Evolutionary conservation across 306 rosid genomes (phyloP).

Genomic region (Gillenia trifoliata): DNA sequence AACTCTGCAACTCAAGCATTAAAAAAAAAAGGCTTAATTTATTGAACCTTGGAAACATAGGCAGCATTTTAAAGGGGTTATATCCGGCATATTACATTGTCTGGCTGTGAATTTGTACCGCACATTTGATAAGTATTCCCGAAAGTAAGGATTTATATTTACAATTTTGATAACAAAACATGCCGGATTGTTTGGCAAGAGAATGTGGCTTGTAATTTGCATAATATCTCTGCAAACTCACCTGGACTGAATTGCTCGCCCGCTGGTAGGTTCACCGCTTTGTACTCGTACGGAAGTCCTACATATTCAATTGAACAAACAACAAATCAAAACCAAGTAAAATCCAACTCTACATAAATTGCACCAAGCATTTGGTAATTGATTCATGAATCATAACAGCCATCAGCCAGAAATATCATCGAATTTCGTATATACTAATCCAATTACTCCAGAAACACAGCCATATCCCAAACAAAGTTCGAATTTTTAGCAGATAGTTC

Average conservation of each 20-base stretch:
- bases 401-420: too few relatives aligned
- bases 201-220: neutral
- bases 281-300: constrained; percentile 44
- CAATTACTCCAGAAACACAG: too few relatives aligned
- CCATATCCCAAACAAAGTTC: too few relatives aligned
- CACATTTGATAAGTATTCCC: neutral
- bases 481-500: too few relatives aligned
- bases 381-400: too few relatives aligned
- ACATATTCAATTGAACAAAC: neutral
- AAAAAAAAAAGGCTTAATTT: neutral
- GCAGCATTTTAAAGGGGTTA: neutral
- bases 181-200: neutral
- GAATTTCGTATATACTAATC: too few relatives aligned
- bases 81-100: neutral
- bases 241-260: constrained; percentile 48
- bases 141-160: neutral
- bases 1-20: constrained; percentile 32
- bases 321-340: neutral
- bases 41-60: neutral
- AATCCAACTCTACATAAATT: neutral
- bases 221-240: constrained; percentile 13
- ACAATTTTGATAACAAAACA: neutral
- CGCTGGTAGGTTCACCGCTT: constrained; percentile 28
- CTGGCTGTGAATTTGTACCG: neutral
- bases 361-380: neutral